Evolutionary conservation across 2,329 filamentous ascomycete species (phyloP).

Genomic region (Fusarium staphyleae): DNA sequence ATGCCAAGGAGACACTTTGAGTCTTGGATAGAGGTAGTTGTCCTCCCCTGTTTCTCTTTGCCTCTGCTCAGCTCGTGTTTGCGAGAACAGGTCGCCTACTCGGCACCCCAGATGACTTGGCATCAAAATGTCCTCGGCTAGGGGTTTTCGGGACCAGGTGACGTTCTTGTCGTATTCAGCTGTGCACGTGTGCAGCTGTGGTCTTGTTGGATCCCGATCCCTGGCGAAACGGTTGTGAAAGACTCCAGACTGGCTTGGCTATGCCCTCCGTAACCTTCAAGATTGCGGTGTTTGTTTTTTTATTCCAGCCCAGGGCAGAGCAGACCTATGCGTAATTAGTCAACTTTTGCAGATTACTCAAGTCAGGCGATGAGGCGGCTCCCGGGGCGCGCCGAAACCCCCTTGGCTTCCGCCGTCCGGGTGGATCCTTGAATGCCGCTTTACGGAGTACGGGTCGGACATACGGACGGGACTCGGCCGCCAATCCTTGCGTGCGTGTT

Average conservation of each 20-base stretch:
- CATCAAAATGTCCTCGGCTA: not conserved
- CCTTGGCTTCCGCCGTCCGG: not conserved
- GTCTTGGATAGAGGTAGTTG: not conserved
- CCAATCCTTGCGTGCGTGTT: not conserved
- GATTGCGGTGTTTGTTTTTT: too few relatives aligned
- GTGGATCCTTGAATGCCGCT: not conserved
- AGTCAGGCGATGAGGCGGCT: constrained; percentile 20
- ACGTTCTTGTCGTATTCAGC: constrained; percentile 4
- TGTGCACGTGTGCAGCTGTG: not conserved
- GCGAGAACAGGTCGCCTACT: not conserved
- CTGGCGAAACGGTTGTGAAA: too few relatives aligned
- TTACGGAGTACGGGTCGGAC: too few relatives aligned
- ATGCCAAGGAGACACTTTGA: not conserved
- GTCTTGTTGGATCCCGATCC: not conserved
- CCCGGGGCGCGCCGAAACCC: constrained; percentile 23
- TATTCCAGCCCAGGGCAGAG: too few relatives aligned
- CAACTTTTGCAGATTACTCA: constrained; percentile 3
- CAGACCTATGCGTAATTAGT: too few relatives aligned
- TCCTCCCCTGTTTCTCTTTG: not conserved
- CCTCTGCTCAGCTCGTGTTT: not conserved
- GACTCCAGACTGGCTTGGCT: too few relatives aligned
- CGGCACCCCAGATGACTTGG: not conserved
- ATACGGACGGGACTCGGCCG: not conserved
- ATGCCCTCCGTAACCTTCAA: too few relatives aligned
- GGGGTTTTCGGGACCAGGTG: not conserved